Conservation (phyloP, 129 eudicot genomes). For the Dittrichia graveolens region DNA sequence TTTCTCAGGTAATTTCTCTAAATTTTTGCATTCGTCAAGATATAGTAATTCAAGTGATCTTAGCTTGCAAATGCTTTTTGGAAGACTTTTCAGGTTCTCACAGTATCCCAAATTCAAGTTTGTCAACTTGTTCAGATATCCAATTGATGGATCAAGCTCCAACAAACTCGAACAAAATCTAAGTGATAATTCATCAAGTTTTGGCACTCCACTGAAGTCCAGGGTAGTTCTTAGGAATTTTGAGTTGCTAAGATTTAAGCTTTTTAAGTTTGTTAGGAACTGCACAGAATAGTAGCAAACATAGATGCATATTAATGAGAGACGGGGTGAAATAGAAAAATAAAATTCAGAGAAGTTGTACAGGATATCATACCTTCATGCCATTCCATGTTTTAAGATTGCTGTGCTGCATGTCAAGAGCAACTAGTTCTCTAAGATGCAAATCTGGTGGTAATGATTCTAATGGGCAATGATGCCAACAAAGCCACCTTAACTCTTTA, state of each 20-base stretch:
- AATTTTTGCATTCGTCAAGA: conserved; percentile 17
- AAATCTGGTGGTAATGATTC: conserved; percentile 24
- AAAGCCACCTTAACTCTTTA: conserved; percentile 36
- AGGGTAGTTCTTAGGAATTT: conserved; percentile 20
- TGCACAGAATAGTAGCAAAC: conserved; percentile 6
- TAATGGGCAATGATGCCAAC: conserved; percentile 33
- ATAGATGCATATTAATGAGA: not conserved
- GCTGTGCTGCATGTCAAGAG: conserved; percentile 36
- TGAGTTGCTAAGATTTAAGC: conserved; percentile 35
- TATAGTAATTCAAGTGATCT: conserved; percentile 22
- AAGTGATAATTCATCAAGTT: conserved; percentile 32
- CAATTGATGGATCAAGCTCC: conserved; percentile 40
- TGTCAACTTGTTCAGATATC: conserved; percentile 26
- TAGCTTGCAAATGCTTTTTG: conserved; percentile 29
- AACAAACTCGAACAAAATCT: conserved; percentile 28
- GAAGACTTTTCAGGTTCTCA: conserved; percentile 30
- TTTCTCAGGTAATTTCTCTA: conserved; percentile 25
- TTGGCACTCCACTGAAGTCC: conserved; percentile 27
- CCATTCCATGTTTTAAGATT: conserved; percentile 15
- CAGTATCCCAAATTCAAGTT: conserved; percentile 35
- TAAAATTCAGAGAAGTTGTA: conserved; percentile 10
- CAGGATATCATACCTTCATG: conserved; percentile 20
- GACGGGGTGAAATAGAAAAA: not conserved
- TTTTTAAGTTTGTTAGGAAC: conserved; percentile 35
- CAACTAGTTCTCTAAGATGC: conserved; percentile 20